Percentiles rank a stretch among this genome's conserved stretches.
phyloP scores from a whole-genome alignment of 192 early-diverging fungal genomes.

The Coemansia sp. region DNA sequence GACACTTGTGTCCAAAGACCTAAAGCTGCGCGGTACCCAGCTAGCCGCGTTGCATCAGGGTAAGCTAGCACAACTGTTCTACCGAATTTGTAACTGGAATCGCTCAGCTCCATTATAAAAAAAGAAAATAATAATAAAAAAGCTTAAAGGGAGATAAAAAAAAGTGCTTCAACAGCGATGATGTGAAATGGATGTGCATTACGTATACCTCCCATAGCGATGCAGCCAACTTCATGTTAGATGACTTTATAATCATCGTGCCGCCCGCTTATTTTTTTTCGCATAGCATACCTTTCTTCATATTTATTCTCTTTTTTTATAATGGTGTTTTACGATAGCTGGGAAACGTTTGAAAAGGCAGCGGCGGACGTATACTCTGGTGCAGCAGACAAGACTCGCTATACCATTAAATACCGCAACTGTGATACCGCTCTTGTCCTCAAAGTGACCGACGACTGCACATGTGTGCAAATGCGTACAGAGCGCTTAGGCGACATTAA shows the following conservation, averaged over 20 bases:
- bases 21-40: conserved; percentile 48
- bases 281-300: not conserved
- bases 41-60: conserved; percentile 45
- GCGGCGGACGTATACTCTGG: conserved; percentile 35
- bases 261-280: not conserved
- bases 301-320: conserved; percentile 1
- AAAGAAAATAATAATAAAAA: not conserved
- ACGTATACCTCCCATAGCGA: conserved; percentile 15
- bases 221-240: not conserved
- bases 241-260: not conserved
- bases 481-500: conserved; percentile 42
- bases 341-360: conserved; percentile 43
- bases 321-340: conserved; percentile 44
- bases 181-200: not conserved
- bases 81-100: conserved; percentile 31
- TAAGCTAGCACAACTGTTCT: conserved; percentile 43
- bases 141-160: not conserved
- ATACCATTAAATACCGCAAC: conserved; percentile 54
- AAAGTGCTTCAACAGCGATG: not conserved
- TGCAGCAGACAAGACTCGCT: conserved; percentile 36
- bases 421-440: conserved; percentile 41
- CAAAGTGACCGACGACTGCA: conserved; percentile 51
- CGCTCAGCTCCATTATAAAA: conserved; percentile 28
- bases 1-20: conserved; percentile 26
- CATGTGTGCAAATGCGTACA: conserved; percentile 48